Conservation (phyloP, 306 rosid species). For the Prunus mume region DNA sequence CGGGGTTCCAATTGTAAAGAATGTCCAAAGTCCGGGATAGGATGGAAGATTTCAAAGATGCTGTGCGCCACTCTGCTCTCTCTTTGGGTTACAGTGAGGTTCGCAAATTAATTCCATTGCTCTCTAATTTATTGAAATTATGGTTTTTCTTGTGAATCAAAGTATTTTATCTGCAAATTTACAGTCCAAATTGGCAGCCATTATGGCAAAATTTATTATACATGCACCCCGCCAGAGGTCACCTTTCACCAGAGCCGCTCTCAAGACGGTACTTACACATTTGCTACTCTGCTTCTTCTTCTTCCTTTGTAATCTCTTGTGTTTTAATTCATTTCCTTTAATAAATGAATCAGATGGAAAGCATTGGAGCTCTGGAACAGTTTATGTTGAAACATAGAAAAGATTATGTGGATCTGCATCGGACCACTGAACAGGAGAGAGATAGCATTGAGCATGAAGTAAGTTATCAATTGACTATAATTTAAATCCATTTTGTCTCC, state of each 20-base stretch:
- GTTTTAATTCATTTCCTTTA: not conserved
- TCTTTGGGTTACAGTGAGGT: conserved; percentile 83
- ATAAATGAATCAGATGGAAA: conserved; percentile 51
- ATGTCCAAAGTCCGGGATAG: conserved; percentile 69
- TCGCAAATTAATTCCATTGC: not conserved
- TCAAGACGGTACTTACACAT: conserved; percentile 60
- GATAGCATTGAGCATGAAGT: conserved; percentile 97
- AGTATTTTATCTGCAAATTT: not conserved
- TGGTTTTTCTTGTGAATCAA: not conserved
- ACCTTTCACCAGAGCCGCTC: conserved; percentile 70
- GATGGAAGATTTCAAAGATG: conserved; percentile 90
- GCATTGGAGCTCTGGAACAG: conserved; percentile 74
- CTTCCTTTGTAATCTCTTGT: not conserved
- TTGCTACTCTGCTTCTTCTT: conserved; percentile 2
- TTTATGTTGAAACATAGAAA: conserved; percentile 83
- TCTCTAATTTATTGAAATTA: not conserved
- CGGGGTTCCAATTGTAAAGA: conserved; percentile 8
- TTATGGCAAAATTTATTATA: conserved; percentile 83
- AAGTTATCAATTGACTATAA: conserved; percentile 27
- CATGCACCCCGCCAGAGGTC: conserved; percentile 76
- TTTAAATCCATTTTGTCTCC: not conserved
- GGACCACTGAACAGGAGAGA: conserved; percentile 90
- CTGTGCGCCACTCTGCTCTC: conserved; percentile 66
- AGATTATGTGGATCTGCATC: conserved; percentile 90
- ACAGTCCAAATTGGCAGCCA: conserved; percentile 84